Evolutionary conservation across 495 filamentous ascomycete genomes (phyloP).

Genomic region (Talaromyces proteolyticus): DNA sequence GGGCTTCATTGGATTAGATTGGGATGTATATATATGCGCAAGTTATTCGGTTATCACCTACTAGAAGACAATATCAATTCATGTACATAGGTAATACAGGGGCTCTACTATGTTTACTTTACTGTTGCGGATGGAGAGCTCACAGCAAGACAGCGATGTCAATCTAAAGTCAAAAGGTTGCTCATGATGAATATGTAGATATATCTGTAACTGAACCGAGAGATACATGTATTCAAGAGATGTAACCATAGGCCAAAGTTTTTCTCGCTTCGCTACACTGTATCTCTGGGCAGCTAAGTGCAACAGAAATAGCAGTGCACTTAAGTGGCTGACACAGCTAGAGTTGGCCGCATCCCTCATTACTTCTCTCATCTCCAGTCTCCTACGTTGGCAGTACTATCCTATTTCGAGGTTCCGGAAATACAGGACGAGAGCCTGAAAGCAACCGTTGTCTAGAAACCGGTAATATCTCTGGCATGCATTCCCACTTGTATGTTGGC

Average conservation of each 20-base stretch:
- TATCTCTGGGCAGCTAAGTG: too few relatives aligned
- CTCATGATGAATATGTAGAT: neutral
- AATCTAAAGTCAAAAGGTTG: neutral
- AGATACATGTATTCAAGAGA: neutral
- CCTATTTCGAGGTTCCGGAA: too few relatives aligned
- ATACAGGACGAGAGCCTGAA: too few relatives aligned
- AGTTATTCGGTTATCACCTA: neutral
- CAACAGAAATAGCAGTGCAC: neutral
- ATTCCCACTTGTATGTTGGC: neutral
- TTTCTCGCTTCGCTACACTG: too few relatives aligned
- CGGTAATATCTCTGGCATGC: neutral
- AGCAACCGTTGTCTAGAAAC: neutral
- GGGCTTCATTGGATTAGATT: too few relatives aligned
- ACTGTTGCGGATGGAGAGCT: too few relatives aligned
- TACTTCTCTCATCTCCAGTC: neutral
- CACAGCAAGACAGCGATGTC: neutral
- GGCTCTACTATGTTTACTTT: too few relatives aligned
- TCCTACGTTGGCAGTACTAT: neutral
- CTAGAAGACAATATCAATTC: too few relatives aligned
- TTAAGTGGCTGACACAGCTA: neutral
- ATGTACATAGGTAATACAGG: too few relatives aligned
- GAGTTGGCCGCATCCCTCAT: neutral
- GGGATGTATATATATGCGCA: too few relatives aligned
- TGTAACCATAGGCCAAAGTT: too few relatives aligned
- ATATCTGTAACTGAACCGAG: constrained; percentile 1